Conservation (phyloP, 1,284 basidiomycete species). For the Lentinus polychrous region DNA sequence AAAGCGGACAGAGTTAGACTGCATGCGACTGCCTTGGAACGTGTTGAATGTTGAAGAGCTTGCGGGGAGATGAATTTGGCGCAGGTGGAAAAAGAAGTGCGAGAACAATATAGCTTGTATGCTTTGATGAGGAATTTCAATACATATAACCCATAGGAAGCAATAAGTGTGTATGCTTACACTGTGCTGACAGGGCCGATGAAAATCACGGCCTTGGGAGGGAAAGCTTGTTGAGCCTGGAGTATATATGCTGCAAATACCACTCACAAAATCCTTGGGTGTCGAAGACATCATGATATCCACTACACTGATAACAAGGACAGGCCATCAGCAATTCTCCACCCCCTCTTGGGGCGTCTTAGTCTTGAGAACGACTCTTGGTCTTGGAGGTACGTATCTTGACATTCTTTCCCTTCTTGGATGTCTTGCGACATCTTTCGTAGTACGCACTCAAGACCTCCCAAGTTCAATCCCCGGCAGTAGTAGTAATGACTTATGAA, state of each 20-base stretch:
- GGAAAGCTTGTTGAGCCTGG: neutral
- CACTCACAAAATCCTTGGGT: too few species aligned
- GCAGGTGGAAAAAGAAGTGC: slow-evolving; percentile 6
- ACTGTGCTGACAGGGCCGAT: neutral
- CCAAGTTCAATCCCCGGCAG: too few species aligned
- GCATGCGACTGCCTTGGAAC: slow-evolving; percentile 4
- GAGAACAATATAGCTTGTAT: slow-evolving; percentile 2
- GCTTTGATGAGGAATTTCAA: neutral
- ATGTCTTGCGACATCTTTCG: too few species aligned
- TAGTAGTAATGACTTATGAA: too few species aligned
- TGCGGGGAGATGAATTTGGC: neutral
- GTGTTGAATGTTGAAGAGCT: neutral
- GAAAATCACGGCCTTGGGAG: neutral
- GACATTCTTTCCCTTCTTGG: too few species aligned
- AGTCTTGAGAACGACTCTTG: too few species aligned
- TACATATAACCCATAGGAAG: too few species aligned
- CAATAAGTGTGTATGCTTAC: neutral
- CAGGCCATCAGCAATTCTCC: too few species aligned
- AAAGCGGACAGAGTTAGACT: too few species aligned
- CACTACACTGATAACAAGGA: neutral
- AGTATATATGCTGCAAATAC: neutral
- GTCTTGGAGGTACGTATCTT: too few species aligned
- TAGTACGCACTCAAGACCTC: too few species aligned
- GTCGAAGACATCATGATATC: neutral
- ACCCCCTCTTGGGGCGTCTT: too few species aligned